These are phyloP conservation scores for Camelina sativa DNA, from an alignment of 345 rosid genomes.

Conservation along the genomic window DNA sequence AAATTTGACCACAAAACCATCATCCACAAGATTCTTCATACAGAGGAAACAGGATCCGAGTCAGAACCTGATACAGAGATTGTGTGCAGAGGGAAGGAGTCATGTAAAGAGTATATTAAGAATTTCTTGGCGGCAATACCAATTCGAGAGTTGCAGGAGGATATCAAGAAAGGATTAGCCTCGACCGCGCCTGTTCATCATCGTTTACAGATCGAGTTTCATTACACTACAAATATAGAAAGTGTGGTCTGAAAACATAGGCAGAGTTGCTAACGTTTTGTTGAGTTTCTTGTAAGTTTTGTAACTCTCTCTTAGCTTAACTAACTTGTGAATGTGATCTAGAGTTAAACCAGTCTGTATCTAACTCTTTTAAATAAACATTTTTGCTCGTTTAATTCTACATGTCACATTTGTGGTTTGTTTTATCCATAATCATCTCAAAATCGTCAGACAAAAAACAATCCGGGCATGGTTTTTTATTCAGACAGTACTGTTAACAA, in stretches of 20 bases:
- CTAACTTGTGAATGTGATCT: slow-evolving; percentile 33
- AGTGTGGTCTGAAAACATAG: slow-evolving; percentile 6
- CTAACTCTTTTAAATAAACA: background rate
- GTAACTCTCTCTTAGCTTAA: slow-evolving; percentile 10
- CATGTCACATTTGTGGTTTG: background rate
- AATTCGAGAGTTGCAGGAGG: slow-evolving; percentile 60
- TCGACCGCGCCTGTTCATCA: slow-evolving; percentile 67
- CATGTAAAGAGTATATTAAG: slow-evolving; percentile 73
- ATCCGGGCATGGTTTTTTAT: slow-evolving; percentile 13
- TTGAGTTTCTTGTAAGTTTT: slow-evolving; percentile 26
- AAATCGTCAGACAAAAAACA: background rate
- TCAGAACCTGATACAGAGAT: slow-evolving; percentile 34
- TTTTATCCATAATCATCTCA: background rate
- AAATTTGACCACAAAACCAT: slow-evolving; percentile 56
- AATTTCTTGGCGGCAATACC: slow-evolving; percentile 75
- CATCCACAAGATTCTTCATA: slow-evolving; percentile 39
- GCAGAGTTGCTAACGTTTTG: slow-evolving; percentile 30
- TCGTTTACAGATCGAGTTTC: slow-evolving; percentile 68
- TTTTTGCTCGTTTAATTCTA: background rate
- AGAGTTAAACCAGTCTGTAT: slow-evolving; percentile 16
- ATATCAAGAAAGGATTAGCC: slow-evolving; percentile 64
- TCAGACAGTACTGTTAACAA: slow-evolving; percentile 17
- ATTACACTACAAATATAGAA: slow-evolving; percentile 43
- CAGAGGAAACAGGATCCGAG: slow-evolving; percentile 8
- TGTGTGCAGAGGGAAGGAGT: slow-evolving; percentile 54